These are phyloP conservation scores for Patellifolia procumbens DNA, from an alignment of 179 eudicot genomes.

Conservation along the genomic window DNA sequence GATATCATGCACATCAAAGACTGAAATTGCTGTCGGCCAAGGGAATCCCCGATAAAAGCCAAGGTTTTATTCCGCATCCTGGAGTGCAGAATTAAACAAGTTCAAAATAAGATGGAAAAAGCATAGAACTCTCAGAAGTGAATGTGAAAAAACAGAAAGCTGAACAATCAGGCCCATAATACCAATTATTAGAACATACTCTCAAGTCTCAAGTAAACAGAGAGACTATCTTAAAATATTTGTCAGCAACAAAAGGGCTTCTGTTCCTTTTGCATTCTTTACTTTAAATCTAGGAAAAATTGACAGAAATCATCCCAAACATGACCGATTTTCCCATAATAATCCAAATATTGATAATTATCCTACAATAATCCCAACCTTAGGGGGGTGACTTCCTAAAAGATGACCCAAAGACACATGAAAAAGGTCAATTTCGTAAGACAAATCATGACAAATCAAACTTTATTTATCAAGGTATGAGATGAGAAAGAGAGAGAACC, in stretches of 20 bases:
- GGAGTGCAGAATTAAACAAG: slow-evolving; percentile 18
- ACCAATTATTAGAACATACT: background rate
- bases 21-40: slow-evolving; percentile 85
- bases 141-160: background rate
- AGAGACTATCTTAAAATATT: background rate
- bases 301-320: too few species aligned
- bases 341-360: too few species aligned
- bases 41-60: slow-evolving; percentile 84
- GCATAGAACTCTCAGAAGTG: background rate
- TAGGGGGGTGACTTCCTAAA: too few species aligned
- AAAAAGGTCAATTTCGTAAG: too few species aligned
- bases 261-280: background rate
- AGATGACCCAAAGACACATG: too few species aligned
- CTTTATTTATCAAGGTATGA: too few species aligned
- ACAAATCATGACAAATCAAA: too few species aligned
- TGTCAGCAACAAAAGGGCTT: background rate
- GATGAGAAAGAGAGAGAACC: too few species aligned
- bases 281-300: too few species aligned
- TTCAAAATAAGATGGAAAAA: slow-evolving; percentile 13
- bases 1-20: slow-evolving; percentile 85
- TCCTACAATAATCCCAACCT: too few species aligned
- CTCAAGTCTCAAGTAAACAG: background rate
- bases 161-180: background rate
- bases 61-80: slow-evolving; percentile 83
- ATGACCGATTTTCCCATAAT: too few species aligned